Conservation (phyloP, 2,329 filamentous ascomycete genomes). For the Cercospora sesami region DNA sequence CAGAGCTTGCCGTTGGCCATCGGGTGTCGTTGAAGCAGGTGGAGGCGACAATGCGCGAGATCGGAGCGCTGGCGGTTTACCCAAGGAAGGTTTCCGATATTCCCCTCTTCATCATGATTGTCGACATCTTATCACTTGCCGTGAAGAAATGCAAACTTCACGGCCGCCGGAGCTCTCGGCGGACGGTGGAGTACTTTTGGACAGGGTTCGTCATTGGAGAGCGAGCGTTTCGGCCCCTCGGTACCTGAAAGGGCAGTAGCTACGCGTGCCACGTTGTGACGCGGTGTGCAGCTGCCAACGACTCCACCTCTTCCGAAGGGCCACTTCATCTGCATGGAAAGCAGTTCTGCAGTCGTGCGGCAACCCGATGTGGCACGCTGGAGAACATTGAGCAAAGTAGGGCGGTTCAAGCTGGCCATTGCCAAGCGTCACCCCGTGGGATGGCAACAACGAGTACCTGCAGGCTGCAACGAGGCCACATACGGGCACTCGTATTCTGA, state of each 20-base stretch:
- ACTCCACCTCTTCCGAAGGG: background rate
- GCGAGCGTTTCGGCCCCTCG: background rate
- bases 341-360: background rate
- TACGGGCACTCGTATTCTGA: background rate
- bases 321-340: background rate
- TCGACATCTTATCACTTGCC: background rate
- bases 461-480: background rate
- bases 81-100: background rate
- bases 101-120: background rate
- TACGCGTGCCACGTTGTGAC: background rate
- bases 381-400: background rate
- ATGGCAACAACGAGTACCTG: background rate
- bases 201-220: background rate
- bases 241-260: background rate
- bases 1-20: slow-evolving; percentile 18
- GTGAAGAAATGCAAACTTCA: background rate
- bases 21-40: background rate
- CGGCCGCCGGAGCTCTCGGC: background rate
- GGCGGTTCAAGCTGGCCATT: background rate
- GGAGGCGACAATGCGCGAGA: background rate
- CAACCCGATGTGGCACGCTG: background rate
- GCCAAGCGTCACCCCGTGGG: background rate
- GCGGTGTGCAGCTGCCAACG: background rate
- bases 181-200: background rate
- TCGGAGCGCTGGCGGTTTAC: background rate